A percentile compares a stretch with the other conserved stretches of the same genome.
Conservation (phyloP, 2,329 filamentous ascomycete species). For the Sclerotinia trifoliorum region DNA sequence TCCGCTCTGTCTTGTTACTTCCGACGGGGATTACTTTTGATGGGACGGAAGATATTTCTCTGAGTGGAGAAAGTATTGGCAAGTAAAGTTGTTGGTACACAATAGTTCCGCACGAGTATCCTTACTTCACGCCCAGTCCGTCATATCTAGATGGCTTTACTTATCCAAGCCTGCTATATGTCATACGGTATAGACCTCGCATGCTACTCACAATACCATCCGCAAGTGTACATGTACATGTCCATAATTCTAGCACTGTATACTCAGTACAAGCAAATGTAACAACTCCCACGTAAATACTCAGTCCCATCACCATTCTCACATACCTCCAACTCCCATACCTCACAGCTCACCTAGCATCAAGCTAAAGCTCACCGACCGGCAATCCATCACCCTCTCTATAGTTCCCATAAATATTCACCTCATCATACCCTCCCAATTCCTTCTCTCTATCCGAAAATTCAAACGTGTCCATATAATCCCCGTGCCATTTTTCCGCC, state of each 20-base stretch:
- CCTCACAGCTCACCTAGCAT: neutral
- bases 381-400: constrained; percentile 2
- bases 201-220: neutral
- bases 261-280: neutral
- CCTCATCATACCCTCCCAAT: neutral
- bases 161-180: neutral
- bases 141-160: too few species aligned
- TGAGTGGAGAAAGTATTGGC: neutral
- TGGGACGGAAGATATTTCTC: neutral
- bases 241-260: neutral
- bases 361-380: neutral
- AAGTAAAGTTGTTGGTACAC: neutral
- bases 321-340: too few species aligned
- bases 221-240: neutral
- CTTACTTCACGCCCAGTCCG: neutral
- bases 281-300: neutral
- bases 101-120: neutral
- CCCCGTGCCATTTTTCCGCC: constrained; percentile 2
- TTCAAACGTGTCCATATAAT: constrained; percentile 1
- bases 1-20: neutral
- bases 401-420: neutral
- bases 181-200: neutral
- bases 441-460: neutral
- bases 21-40: neutral
- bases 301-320: neutral